Evolutionary conservation across 164 flowering plant genomes (phyloP).

Genomic region (Vitis labrusca): DNA sequence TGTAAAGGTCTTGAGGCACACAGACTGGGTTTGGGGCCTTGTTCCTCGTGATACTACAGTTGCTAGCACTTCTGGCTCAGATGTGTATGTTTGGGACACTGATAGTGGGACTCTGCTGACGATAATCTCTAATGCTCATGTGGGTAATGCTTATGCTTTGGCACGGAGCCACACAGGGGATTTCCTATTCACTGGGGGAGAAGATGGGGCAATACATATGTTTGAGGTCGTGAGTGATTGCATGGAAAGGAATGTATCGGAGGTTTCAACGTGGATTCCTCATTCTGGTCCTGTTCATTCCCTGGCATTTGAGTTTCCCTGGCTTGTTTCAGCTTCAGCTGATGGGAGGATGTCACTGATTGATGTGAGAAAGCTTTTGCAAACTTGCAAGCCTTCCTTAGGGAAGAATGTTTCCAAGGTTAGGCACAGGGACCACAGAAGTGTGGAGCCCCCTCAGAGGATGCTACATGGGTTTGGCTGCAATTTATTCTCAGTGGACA

Average conservation of each 20-base stretch:
- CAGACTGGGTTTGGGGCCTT: conserved; percentile 86
- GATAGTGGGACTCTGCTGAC: conserved; percentile 37
- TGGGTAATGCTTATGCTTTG: conserved; percentile 58
- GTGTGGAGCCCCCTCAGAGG: conserved; percentile 82
- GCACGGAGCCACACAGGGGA: conserved; percentile 76
- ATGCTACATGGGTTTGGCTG: conserved; percentile 83
- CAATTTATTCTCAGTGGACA: conserved; percentile 68
- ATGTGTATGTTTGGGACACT: conserved; percentile 80
- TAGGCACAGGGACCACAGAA: background rate
- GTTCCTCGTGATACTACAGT: conserved; percentile 66
- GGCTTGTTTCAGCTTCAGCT: conserved; percentile 89
- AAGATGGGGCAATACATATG: conserved; percentile 87
- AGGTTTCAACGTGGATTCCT: conserved; percentile 74
- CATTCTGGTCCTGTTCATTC: conserved; percentile 76
- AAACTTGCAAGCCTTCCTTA: conserved; percentile 25
- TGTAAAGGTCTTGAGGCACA: conserved; percentile 60
- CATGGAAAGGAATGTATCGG: conserved; percentile 14
- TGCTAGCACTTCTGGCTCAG: conserved; percentile 71
- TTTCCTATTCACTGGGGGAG: conserved; percentile 90
- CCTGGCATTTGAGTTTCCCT: conserved; percentile 92
- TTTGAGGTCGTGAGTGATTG: conserved; percentile 48
- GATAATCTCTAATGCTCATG: conserved; percentile 49
- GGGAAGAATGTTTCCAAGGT: conserved; percentile 19
- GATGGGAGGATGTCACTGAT: conserved; percentile 84
- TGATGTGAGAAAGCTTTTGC: conserved; percentile 74